phyloP scores from a whole-genome alignment of 257 asterid species.

The Solanum phureja region DNA sequence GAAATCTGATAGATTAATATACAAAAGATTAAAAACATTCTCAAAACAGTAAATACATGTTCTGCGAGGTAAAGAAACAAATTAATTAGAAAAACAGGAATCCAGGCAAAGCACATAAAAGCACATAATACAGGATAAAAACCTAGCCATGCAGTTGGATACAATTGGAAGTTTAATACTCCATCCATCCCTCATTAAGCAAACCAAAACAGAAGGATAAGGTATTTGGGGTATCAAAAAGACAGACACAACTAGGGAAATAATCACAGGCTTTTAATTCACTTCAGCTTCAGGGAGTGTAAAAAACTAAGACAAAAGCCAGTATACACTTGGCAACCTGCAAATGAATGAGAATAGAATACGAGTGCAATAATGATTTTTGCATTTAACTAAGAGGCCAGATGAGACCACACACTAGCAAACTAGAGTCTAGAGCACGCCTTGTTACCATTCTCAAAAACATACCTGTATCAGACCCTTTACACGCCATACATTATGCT shows the following conservation, averaged over 20 bases:
- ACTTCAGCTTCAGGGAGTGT: not conserved
- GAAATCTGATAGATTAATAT: slow-evolving; percentile 19
- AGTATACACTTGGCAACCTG: not conserved
- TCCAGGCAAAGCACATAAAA: not conserved
- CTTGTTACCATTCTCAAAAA: not conserved
- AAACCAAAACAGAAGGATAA: not conserved
- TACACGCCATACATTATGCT: slow-evolving; percentile 47
- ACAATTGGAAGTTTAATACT: not conserved
- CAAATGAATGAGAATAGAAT: not conserved
- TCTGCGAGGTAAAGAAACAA: not conserved
- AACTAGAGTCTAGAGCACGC: not conserved
- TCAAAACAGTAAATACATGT: not conserved
- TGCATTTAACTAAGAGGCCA: not conserved
- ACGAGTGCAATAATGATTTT: not conserved
- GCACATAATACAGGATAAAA: not conserved
- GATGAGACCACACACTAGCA: not conserved
- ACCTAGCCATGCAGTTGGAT: not conserved
- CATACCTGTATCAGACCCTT: slow-evolving; percentile 45
- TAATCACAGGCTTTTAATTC: not conserved
- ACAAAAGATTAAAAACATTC: not conserved
- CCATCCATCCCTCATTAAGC: not conserved
- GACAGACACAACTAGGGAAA: not conserved
- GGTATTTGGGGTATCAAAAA: not conserved
- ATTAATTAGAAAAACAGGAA: not conserved
- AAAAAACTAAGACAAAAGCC: not conserved